phyloP scores from a whole-genome alignment of 768 basidiomycete genomes.

The Ramaria sp. region DNA sequence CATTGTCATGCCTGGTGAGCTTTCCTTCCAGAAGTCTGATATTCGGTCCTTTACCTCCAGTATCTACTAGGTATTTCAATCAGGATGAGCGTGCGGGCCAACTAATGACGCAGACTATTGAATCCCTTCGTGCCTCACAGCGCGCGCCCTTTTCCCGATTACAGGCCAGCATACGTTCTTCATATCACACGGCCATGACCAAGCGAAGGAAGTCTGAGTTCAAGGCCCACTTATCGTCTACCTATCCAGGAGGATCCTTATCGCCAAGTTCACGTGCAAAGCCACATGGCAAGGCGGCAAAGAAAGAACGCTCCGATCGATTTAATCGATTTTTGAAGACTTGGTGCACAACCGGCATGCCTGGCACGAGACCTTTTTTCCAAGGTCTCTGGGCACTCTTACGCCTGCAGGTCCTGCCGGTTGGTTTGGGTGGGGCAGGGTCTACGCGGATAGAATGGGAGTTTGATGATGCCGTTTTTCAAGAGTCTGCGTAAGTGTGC shows the following conservation, averaged over 20 bases:
- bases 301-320: conserved; percentile 68
- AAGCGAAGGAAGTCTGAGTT: conserved; percentile 73
- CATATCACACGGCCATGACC: conserved; percentile 74
- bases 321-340: conserved; percentile 64
- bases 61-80: conserved; percentile 58
- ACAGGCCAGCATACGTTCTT: conserved; percentile 78
- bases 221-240: conserved; percentile 72
- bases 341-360: conserved; percentile 83
- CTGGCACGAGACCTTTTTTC: conserved; percentile 86
- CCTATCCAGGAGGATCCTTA: conserved; percentile 69
- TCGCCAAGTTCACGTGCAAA: conserved; percentile 63
- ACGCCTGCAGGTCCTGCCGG: conserved; percentile 72
- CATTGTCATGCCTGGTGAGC: conserved; percentile 69
- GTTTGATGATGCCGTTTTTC: conserved; percentile 88
- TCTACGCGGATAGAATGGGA: conserved; percentile 72
- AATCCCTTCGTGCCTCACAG: conserved; percentile 71
- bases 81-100: conserved; percentile 73
- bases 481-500: conserved; percentile 75
- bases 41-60: background rate
- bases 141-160: conserved; percentile 79
- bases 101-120: conserved; percentile 72
- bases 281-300: conserved; percentile 51
- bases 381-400: conserved; percentile 63
- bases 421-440: conserved; percentile 74
- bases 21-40: background rate